Conservation (phyloP, 129 eudicot species). For the Flaveria bidentis region DNA sequence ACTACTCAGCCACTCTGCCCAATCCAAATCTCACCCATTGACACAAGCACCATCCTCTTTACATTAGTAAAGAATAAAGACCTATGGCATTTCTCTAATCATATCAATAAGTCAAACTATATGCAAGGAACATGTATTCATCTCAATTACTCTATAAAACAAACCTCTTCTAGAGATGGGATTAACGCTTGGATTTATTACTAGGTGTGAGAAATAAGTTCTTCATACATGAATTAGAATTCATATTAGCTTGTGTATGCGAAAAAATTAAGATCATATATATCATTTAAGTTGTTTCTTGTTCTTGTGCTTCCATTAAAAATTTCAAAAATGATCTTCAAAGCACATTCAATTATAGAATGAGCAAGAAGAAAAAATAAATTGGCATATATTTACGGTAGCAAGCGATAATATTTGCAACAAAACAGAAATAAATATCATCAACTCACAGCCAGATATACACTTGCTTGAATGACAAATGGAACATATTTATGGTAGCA, state of each 20-base stretch:
- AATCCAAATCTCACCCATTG: too few species aligned
- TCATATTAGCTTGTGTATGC: background rate
- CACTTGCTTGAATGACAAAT: conserved; percentile 75
- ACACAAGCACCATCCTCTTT: background rate
- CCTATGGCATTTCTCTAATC: background rate
- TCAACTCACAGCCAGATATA: conserved; percentile 86
- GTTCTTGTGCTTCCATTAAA: background rate
- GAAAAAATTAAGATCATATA: background rate
- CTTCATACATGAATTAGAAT: background rate
- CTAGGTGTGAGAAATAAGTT: background rate
- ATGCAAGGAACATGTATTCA: background rate
- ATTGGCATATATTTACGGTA: background rate
- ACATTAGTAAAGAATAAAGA: background rate
- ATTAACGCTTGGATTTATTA: background rate
- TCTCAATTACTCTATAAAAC: background rate
- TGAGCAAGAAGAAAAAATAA: background rate
- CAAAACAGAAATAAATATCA: conserved; percentile 6
- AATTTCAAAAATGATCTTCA: background rate
- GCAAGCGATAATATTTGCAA: background rate
- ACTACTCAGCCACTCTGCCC: too few species aligned
- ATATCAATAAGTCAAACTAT: background rate
- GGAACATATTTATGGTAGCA: conserved; percentile 43
- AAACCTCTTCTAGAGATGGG: background rate
- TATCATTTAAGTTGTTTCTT: background rate
- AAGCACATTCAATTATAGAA: background rate